Percentiles rank a stretch among this genome's conserved stretches.
Evolutionary conservation across 2,329 filamentous ascomycete species (phyloP).

Genomic region (Fusarium staphyleae): DNA sequence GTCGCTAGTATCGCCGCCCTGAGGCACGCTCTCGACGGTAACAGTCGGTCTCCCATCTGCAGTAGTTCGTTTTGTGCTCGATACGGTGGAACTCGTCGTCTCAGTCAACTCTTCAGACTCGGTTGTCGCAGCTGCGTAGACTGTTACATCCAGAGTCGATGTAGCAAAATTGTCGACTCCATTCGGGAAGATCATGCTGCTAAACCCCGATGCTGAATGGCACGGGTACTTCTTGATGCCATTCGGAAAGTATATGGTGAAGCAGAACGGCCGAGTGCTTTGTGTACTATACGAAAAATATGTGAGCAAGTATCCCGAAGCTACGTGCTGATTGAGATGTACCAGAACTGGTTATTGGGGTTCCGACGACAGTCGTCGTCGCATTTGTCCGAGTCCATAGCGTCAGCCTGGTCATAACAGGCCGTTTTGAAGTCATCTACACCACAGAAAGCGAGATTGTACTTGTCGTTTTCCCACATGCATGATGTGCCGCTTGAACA

Average conservation of each 20-base stretch:
- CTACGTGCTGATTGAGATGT: background rate
- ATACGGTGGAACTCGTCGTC: background rate
- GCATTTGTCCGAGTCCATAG: conserved; percentile 11
- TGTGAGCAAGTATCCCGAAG: background rate
- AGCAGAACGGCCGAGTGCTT: conserved; percentile 7
- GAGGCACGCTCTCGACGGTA: conserved; percentile 1
- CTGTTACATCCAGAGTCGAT: conserved; percentile 1
- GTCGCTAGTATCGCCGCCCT: background rate
- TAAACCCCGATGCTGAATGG: conserved; percentile 9
- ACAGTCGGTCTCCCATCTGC: background rate
- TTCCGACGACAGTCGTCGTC: conserved; percentile 24
- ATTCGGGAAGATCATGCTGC: conserved; percentile 13
- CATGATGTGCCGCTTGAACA: conserved; percentile 10
- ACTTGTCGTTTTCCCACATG: conserved; percentile 28
- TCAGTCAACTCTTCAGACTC: conserved; percentile 2
- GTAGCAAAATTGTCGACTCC: background rate
- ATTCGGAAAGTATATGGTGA: conserved; percentile 18
- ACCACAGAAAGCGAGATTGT: conserved; percentile 25
- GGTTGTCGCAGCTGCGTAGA: conserved; percentile 14
- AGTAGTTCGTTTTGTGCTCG: conserved; percentile 1
- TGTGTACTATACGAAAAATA: conserved; percentile 6
- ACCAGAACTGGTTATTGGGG: conserved; percentile 28
- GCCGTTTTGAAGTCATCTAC: conserved; percentile 12
- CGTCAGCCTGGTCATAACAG: conserved; percentile 14
- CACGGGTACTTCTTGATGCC: conserved; percentile 15